Evolutionary conservation across 176 grass and related monocot genomes (phyloP).

Genomic region (Musa schizocarpa): DNA sequence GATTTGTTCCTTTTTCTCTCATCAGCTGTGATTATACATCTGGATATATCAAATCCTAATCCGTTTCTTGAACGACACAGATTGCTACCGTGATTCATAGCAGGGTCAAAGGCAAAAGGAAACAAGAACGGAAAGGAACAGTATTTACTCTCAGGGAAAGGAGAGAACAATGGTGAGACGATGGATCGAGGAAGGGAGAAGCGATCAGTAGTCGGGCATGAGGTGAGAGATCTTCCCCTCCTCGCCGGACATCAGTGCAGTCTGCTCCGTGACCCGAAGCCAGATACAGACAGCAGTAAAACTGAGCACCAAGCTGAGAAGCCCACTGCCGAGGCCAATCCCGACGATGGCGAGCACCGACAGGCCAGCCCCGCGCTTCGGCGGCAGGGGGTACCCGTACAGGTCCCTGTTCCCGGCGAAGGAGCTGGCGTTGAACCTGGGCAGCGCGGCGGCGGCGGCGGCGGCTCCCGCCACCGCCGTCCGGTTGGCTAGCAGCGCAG

Average conservation of each 20-base stretch:
- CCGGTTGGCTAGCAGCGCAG: neutral
- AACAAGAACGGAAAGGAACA: neutral
- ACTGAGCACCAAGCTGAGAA: conserved; percentile 4
- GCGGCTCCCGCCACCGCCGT: neutral
- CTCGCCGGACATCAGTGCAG: neutral
- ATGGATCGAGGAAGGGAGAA: neutral
- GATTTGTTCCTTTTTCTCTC: neutral
- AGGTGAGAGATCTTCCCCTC: conserved; percentile 7
- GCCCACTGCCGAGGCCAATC: conserved; percentile 7
- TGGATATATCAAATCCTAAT: neutral
- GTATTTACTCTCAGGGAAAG: neutral
- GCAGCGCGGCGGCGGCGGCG: neutral
- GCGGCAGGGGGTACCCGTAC: conserved; percentile 6
- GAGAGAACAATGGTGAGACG: neutral
- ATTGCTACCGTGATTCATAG: neutral
- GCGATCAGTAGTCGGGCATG: conserved; percentile 10
- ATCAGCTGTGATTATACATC: neutral
- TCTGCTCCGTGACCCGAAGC: conserved; percentile 3
- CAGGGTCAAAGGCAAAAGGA: no score
- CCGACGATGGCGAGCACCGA: conserved; percentile 12
- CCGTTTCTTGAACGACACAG: neutral
- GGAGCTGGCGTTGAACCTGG: conserved; percentile 7
- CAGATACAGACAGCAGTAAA: neutral
- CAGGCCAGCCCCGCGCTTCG: neutral
- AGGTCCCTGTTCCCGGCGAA: conserved; percentile 8